Evolutionary conservation across 371 early-diverging fungal genomes (phyloP), one percentile per base, ranked within the genome.

Genomic region (Catenaria anguillulae): DNA sequence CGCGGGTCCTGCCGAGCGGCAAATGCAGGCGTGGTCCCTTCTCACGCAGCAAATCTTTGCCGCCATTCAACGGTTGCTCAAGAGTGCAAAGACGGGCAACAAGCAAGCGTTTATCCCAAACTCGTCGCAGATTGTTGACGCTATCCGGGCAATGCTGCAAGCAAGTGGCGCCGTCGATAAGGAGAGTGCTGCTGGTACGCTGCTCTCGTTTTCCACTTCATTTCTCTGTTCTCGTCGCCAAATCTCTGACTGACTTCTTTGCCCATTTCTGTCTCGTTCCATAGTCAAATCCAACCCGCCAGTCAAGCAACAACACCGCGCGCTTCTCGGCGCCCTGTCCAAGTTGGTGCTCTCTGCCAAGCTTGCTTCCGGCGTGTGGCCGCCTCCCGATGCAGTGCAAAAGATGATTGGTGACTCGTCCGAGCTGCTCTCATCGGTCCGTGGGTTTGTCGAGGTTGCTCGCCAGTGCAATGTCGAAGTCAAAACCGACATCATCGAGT

Each of bases 301-400:
- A 19, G 75, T 94, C 31, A 78, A 84, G 64, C 73, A 78, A 42
- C 83, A 88, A 66, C 87, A 93, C 72, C 80, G 84, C 3, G 80
- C 83, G 40, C 80, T 94, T 62, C 86, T 88, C 78, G 82, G 83
- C 5, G 70, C 86, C 2, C 74, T 92, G 56, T 85, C 87, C 31
- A 89, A 87, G 62, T 71, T 96, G 40, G 80, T 90, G 21, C 75
- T 93, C 26, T 81, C 90, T 15, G 83, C 92, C 6, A 88, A 92
- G 62, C 75, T 87, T 15, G 89, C 89, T 4, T 74, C 89, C 0
- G 81, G 87, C 23, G 77, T 85, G 31, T 86, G 83, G 87, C 84
- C 92, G 33, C 83, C 88, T 8, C 86, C 88, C 1, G 85, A 86
- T 64, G 80, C 88, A 0, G 78, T 80, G 31, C 66, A 73, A 24